Conservation (phyloP, 2,329 filamentous ascomycete species). For the Trichoderma pleuroti region DNA sequence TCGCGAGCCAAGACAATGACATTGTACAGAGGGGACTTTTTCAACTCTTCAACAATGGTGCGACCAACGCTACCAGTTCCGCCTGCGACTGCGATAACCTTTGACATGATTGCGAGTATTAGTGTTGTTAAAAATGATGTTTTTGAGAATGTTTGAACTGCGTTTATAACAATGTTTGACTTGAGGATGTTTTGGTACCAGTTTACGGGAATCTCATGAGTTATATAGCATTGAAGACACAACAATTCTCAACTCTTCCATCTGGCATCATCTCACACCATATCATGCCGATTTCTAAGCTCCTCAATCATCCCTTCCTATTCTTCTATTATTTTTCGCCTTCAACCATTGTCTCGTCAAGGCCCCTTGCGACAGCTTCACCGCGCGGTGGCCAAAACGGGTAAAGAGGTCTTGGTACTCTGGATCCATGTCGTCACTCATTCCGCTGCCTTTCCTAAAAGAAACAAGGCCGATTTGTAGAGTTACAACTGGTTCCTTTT, state of each 20-base stretch:
- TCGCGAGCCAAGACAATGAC: constrained; percentile 7
- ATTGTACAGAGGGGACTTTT: neutral
- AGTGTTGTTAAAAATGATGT: neutral
- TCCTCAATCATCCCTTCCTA: neutral
- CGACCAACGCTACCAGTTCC: constrained; percentile 6
- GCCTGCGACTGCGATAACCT: constrained; percentile 7
- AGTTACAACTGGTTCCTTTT: neutral
- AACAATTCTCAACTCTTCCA: neutral
- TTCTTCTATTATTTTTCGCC: neutral
- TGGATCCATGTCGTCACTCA: neutral
- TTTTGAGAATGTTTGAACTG: neutral
- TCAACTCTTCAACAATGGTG: constrained; percentile 3
- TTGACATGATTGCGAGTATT: neutral
- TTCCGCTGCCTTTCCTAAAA: neutral
- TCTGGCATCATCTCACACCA: neutral
- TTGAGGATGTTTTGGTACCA: neutral
- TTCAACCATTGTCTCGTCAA: neutral
- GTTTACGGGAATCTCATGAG: neutral
- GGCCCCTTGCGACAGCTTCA: neutral
- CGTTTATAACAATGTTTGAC: neutral
- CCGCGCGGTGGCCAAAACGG: constrained; percentile 5
- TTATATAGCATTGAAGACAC: neutral
- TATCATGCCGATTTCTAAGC: neutral
- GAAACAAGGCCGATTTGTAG: neutral
- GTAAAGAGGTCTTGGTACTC: neutral